Evolutionary conservation across 1,284 basidiomycete species (phyloP).

Genomic region (Ceratobasidium sp.): DNA sequence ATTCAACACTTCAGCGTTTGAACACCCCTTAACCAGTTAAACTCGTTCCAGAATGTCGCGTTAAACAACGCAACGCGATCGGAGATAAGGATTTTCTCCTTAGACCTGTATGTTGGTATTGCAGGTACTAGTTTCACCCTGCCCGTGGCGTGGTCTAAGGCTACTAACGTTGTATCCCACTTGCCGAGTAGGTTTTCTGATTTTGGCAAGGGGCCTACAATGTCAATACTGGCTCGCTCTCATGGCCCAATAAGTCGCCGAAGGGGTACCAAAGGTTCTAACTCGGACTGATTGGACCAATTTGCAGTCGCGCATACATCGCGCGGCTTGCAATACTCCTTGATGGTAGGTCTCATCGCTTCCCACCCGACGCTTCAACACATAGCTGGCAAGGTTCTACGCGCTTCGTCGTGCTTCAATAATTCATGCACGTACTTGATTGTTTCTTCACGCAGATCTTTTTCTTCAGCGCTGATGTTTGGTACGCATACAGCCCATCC

Average conservation of each 20-base stretch:
- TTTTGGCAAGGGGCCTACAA: conserved; percentile 62
- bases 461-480: conserved; percentile 46
- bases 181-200: conserved; percentile 56
- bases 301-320: conserved; percentile 54
- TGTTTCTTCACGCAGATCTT: conserved; percentile 26
- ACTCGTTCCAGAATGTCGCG: conserved; percentile 38
- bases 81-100: conserved; percentile 50
- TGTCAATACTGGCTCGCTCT: conserved; percentile 63
- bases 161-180: conserved; percentile 60
- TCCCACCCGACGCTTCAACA: conserved; percentile 51
- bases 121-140: conserved; percentile 56
- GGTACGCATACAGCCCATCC: conserved; percentile 59
- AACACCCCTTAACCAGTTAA: conserved; percentile 47
- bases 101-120: too few species aligned
- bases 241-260: conserved; percentile 54
- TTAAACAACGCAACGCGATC: conserved; percentile 53
- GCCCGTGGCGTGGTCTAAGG: conserved; percentile 60
- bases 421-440: conserved; percentile 26
- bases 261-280: conserved; percentile 54
- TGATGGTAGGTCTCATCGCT: conserved; percentile 51
- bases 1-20: conserved; percentile 42
- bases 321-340: conserved; percentile 54
- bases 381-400: conserved; percentile 47
- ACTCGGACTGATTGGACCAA: conserved; percentile 52
- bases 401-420: conserved; percentile 47